Percentiles rank a stretch among this genome's conserved stretches.
These are phyloP conservation scores for Globisporangium barbulae DNA, from an alignment of 352 stramenopile genomes.

Conservation along the genomic window DNA sequence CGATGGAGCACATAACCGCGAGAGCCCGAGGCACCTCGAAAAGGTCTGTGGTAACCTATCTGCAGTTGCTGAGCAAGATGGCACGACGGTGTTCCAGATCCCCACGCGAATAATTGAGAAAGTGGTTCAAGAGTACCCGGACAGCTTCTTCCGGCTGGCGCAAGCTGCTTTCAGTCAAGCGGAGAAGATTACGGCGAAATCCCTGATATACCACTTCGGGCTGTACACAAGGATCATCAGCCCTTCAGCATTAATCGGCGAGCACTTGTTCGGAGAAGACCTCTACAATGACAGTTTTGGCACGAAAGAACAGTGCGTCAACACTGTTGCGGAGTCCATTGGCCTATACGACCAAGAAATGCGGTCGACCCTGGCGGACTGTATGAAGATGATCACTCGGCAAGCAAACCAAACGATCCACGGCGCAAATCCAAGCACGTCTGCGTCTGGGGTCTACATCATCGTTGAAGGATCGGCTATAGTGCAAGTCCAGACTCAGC, in stretches of 20 bases:
- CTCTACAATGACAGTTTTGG: constrained; percentile 3
- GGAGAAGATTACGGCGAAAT: constrained; percentile 78
- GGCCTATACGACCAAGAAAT: constrained; percentile 42
- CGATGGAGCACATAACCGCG: constrained; percentile 29
- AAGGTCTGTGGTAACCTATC: constrained; percentile 65
- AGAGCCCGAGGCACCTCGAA: constrained; percentile 21
- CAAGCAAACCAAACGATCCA: constrained; percentile 27
- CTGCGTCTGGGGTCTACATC: constrained; percentile 41
- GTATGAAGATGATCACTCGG: constrained; percentile 30
- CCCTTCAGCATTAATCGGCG: constrained; percentile 28
- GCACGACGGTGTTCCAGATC: constrained; percentile 68
- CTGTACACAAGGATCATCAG: constrained; percentile 42
- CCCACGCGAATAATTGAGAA: constrained; percentile 37
- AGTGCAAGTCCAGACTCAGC: constrained; percentile 39
- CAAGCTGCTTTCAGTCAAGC: constrained; percentile 77
- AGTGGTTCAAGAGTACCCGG: constrained; percentile 57
- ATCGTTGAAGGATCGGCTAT: constrained; percentile 55
- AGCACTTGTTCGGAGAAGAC: constrained; percentile 19
- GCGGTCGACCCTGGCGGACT: constrained; percentile 27
- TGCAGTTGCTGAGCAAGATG: constrained; percentile 37
- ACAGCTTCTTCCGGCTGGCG: constrained; percentile 69
- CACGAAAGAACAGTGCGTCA: constrained; percentile 26
- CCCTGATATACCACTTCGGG: constrained; percentile 82
- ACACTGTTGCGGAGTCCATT: constrained; percentile 38
- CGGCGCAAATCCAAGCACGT: background rate